A percentile compares a stretch with the other conserved stretches of the same genome.
Conservation (phyloP, 78 protist species). For the Polysphondylium violaceum region DNA sequence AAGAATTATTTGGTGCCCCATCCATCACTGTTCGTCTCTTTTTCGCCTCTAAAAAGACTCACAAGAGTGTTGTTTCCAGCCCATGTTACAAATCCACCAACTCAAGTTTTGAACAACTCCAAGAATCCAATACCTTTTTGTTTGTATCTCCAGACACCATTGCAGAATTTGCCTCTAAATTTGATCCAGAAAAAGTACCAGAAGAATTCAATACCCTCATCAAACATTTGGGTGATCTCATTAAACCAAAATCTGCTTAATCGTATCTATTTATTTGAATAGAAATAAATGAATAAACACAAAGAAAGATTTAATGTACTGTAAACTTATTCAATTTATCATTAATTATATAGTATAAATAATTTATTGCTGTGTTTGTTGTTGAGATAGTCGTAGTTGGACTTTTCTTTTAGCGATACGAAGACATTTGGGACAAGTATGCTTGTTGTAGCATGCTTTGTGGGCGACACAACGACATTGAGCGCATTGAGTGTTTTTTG, state of each 20-base stretch:
- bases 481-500: conserved; percentile 8
- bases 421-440: conserved; percentile 66
- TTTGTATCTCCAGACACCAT: background rate
- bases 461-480: conserved; percentile 30
- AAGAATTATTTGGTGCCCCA: background rate
- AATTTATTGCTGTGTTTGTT: background rate
- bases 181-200: background rate
- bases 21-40: background rate
- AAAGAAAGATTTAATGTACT: too few species aligned
- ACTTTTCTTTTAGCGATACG: conserved; percentile 31
- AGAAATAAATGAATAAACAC: too few species aligned
- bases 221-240: background rate
- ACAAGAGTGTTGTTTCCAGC: background rate
- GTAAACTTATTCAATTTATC: too few species aligned
- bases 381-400: background rate
- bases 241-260: too few species aligned
- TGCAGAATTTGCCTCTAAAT: background rate
- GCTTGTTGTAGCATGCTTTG: conserved; percentile 14
- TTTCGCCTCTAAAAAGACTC: background rate
- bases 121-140: background rate
- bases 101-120: background rate
- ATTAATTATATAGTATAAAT: too few species aligned
- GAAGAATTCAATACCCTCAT: background rate
- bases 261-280: too few species aligned
- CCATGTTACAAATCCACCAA: background rate